Evolutionary conservation across 2,329 filamentous ascomycete genomes (phyloP).

Genomic region (Colletotrichum sp.): DNA sequence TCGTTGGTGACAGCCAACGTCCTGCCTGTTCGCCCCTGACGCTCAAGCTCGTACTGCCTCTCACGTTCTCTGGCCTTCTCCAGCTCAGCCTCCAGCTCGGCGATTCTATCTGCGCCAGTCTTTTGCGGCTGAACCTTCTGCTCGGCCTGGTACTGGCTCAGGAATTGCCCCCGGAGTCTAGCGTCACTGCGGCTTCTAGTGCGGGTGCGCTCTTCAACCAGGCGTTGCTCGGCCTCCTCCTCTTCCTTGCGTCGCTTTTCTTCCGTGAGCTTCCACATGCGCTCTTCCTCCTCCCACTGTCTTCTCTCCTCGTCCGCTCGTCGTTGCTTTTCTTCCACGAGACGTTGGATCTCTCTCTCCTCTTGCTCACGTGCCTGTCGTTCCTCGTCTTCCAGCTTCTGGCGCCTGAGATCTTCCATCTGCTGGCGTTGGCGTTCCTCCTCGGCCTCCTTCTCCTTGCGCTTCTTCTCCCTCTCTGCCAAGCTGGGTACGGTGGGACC

Average conservation of each 20-base stretch:
- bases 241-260: slow-evolving; percentile 75
- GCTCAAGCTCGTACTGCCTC: slow-evolving; percentile 64
- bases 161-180: slow-evolving; percentile 79
- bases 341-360: slow-evolving; percentile 67
- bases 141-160: slow-evolving; percentile 85
- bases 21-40: slow-evolving; percentile 51
- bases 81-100: slow-evolving; percentile 75
- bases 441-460: slow-evolving; percentile 61
- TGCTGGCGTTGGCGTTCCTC: slow-evolving; percentile 63
- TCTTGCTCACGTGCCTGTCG: slow-evolving; percentile 66
- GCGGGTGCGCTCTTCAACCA: slow-evolving; percentile 70
- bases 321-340: slow-evolving; percentile 64
- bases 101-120: slow-evolving; percentile 32
- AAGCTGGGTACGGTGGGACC: slow-evolving; percentile 79
- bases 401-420: slow-evolving; percentile 57
- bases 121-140: slow-evolving; percentile 46
- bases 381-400: slow-evolving; percentile 62
- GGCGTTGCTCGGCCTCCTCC: slow-evolving; percentile 69
- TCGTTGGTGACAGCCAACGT: slow-evolving; percentile 19
- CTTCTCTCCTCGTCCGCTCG: slow-evolving; percentile 69
- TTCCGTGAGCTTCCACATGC: slow-evolving; percentile 78
- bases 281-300: slow-evolving; percentile 80
- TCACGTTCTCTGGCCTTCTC: slow-evolving; percentile 68
- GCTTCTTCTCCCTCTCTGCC: slow-evolving; percentile 80
- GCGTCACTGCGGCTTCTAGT: slow-evolving; percentile 65